These are phyloP conservation scores for Colletotrichum brevisporum DNA, from an alignment of 2,329 filamentous ascomycete genomes.

Conservation along the genomic window DNA sequence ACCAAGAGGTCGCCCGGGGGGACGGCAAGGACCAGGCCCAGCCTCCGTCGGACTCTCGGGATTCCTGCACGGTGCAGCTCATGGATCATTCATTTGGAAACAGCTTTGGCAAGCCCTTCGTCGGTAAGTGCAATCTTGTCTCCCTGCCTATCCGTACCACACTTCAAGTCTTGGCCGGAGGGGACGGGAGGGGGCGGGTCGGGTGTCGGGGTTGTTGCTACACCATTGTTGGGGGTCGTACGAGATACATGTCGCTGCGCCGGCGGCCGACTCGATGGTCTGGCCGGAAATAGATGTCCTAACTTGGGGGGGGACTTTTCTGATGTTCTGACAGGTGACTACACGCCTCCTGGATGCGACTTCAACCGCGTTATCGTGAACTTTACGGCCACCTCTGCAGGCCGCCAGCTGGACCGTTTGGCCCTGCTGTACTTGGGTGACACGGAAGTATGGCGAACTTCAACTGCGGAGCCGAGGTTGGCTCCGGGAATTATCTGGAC, in stretches of 20 bases:
- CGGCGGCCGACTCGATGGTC: too few relatives aligned
- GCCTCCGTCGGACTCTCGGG: slow-evolving; percentile 41
- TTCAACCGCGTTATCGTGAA: slow-evolving; percentile 85
- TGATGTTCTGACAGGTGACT: slow-evolving; percentile 62
- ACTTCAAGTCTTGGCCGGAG: not conserved
- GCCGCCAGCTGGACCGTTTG: slow-evolving; percentile 83
- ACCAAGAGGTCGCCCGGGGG: slow-evolving; percentile 35
- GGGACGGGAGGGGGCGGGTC: not conserved
- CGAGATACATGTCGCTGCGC: not conserved
- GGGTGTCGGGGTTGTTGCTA: not conserved
- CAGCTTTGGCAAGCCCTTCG: slow-evolving; percentile 81
- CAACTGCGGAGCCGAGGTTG: slow-evolving; percentile 81
- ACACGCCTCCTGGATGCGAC: slow-evolving; percentile 75
- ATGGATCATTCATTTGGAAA: slow-evolving; percentile 80
- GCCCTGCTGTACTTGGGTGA: slow-evolving; percentile 83
- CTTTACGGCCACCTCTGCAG: slow-evolving; percentile 79
- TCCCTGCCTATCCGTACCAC: not conserved
- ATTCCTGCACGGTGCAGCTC: slow-evolving; percentile 68
- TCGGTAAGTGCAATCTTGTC: slow-evolving; percentile 66
- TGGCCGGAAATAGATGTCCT: slow-evolving; percentile 30
- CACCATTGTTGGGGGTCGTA: not conserved
- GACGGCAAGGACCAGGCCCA: slow-evolving; percentile 40
- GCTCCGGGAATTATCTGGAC: slow-evolving; percentile 79
- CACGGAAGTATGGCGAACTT: slow-evolving; percentile 86
- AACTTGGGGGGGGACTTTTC: slow-evolving; percentile 6